These are phyloP conservation scores for Aschersonia sp. DNA, from an alignment of 2,329 filamentous ascomycete genomes.

Conservation along the genomic window DNA sequence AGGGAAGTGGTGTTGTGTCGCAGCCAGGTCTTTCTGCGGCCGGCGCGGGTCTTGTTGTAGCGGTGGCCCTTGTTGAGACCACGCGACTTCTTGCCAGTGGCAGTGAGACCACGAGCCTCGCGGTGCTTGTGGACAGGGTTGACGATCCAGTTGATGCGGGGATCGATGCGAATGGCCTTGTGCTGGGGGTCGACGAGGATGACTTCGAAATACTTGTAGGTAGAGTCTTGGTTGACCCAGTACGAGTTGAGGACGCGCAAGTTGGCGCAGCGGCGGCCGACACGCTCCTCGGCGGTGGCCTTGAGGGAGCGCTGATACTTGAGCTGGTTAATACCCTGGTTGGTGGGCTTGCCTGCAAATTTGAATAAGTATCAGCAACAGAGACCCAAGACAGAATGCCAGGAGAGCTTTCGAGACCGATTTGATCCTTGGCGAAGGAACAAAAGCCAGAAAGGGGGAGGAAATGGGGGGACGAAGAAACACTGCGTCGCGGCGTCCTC, in stretches of 20 bases:
- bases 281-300: conserved; percentile 98
- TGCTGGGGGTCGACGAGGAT: conserved; percentile 99
- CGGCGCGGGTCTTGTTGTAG: conserved; percentile 96
- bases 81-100: conserved; percentile 98
- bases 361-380: neutral
- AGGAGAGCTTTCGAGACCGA: too few relatives aligned
- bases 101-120: conserved; percentile 90
- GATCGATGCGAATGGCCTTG: conserved; percentile 98
- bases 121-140: conserved; percentile 99
- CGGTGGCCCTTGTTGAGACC: conserved; percentile 98
- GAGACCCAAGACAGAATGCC: neutral
- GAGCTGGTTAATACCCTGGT: conserved; percentile 99
- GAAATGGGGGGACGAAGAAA: too few relatives aligned
- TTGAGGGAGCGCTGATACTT: conserved; percentile 99
- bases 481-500: too few relatives aligned
- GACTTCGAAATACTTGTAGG: conserved; percentile 99
- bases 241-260: conserved; percentile 99
- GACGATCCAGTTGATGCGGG: conserved; percentile 99
- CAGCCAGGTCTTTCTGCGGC: conserved; percentile 99
- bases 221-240: conserved; percentile 99
- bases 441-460: too few relatives aligned
- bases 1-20: conserved; percentile 98
- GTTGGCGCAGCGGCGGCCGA: conserved; percentile 97
- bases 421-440: too few relatives aligned
- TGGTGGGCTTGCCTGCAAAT: conserved; percentile 89